These are phyloP conservation scores for Onygena corvina DNA, from an alignment of 2,329 filamentous ascomycete species.

Conservation along the genomic window DNA sequence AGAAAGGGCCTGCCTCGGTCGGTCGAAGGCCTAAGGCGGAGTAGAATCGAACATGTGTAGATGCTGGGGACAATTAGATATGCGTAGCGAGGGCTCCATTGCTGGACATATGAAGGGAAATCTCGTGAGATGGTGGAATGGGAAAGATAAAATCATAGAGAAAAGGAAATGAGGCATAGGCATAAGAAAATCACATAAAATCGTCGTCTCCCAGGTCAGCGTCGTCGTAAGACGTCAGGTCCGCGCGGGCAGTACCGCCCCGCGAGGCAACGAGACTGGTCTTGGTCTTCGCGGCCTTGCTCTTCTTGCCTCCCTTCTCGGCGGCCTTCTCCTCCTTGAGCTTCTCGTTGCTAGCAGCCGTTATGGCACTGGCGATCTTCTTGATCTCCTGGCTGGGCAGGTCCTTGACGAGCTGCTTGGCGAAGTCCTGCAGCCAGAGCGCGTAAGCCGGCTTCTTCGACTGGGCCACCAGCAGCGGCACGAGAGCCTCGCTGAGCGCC, in stretches of 20 bases:
- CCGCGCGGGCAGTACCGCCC: slow-evolving; percentile 41
- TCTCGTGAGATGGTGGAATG: slow-evolving; percentile 11
- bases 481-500: slow-evolving; percentile 62
- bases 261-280: slow-evolving; percentile 55
- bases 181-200: slow-evolving; percentile 36
- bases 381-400: slow-evolving; percentile 89
- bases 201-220: slow-evolving; percentile 62
- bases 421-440: slow-evolving; percentile 81
- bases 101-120: not conserved
- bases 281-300: slow-evolving; percentile 94
- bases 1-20: not conserved
- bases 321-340: slow-evolving; percentile 95
- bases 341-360: slow-evolving; percentile 91
- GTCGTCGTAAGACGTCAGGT: slow-evolving; percentile 69
- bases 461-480: slow-evolving; percentile 62
- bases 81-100: not conserved
- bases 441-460: slow-evolving; percentile 81
- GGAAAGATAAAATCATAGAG: slow-evolving; percentile 10
- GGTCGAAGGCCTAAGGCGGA: not conserved
- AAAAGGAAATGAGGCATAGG: not conserved
- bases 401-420: slow-evolving; percentile 76
- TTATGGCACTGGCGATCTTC: slow-evolving; percentile 79
- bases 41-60: not conserved
- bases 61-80: not conserved
- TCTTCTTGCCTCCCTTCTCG: slow-evolving; percentile 93